Evolutionary conservation across 768 basidiomycete genomes (phyloP), one percentile per base, ranked within the genome.

Genomic region (Melanogaster broomeanus): DNA sequence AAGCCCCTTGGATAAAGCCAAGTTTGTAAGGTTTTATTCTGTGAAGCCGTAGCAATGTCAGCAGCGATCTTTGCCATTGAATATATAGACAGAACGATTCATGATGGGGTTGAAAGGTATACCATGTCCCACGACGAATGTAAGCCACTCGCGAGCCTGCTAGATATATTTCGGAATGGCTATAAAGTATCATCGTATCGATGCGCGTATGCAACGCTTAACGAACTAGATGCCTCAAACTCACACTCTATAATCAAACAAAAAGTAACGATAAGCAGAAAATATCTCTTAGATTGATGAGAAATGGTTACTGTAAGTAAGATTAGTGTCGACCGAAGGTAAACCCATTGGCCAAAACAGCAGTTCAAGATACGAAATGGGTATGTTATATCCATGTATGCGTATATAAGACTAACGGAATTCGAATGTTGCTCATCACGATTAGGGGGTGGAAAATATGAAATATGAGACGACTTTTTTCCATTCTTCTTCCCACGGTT

Each of bases 331-430:
- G n/a, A n/a, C n/a, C n/a, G n/a, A n/a, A n/a, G n/a, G n/a, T n/a
- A n/a, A n/a, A n/a, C n/a, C n/a, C n/a, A n/a, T n/a, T n/a, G n/a
- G n/a, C 7, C 11, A 44, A 44, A 19, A 42, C 2, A 25, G 57
- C 40, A 52, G 43, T 3, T 70, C 66, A 70, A 66, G 51, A 45
- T n/a, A n/a, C n/a, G 28, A 43, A 48, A 41, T 18, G 47, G 44
- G 39, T 56, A 38, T 44, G 64, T 82, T 74, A 43, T 82, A 90
- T 90, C 87, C 89, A 90, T 81, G 72, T 67, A 56, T 56, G 56
- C 62, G 86, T 91, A 91, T 91, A 86, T 70, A 92, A 92, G 90
- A 95, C 91, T 94, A 95, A 95, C 94, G 93, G 87, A 66, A 78
- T 79, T 71, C 79, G n/a, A n/a, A 71, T 70, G 70, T 73, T 81